phyloP scores from a whole-genome alignment of 225 moss, liverwort and hornwort genomes.

The Pleurozium schreberi region DNA sequence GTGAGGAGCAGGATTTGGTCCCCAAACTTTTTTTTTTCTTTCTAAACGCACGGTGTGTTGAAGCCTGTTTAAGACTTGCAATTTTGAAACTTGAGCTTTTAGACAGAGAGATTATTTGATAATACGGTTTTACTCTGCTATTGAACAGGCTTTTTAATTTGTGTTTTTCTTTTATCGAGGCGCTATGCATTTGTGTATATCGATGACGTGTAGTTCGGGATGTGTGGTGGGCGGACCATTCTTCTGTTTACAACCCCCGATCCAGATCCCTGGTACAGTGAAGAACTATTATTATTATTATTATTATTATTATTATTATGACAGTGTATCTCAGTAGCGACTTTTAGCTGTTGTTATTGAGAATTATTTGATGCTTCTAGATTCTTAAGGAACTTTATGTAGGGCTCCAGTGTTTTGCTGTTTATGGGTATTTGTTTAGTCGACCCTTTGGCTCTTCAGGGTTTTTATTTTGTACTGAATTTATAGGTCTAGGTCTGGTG shows the following conservation, averaged over 20 bases:
- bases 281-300: neutral
- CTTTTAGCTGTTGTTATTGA: neutral
- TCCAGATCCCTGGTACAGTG: neutral
- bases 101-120: neutral
- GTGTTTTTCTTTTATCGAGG: neutral
- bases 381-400: neutral
- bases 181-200: neutral
- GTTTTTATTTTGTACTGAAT: neutral
- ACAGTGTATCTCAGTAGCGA: neutral
- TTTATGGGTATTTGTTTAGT: neutral
- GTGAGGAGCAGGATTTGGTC: neutral
- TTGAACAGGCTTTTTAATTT: neutral
- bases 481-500: neutral
- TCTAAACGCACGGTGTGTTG: neutral
- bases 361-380: neutral
- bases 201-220: neutral
- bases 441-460: neutral
- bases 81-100: constrained; percentile 1
- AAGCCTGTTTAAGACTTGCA: neutral
- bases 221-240: neutral
- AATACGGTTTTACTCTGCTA: neutral
- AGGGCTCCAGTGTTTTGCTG: neutral
- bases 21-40: neutral
- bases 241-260: neutral
- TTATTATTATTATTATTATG: too few relatives aligned